Conservation (phyloP, 148 eudicot species). For the Polygonum maritimum region DNA sequence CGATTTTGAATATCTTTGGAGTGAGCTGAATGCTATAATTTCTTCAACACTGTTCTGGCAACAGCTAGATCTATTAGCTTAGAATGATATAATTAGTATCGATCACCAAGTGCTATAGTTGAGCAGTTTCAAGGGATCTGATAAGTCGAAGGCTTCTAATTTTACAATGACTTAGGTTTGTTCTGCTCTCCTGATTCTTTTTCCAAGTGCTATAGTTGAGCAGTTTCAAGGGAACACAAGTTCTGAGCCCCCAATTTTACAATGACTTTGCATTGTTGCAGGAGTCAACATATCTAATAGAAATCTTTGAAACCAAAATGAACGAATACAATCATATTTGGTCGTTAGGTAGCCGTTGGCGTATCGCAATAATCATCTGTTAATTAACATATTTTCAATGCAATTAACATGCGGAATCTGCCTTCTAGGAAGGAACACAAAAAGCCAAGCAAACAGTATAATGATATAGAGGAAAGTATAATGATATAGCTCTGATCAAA, state of each 20-base stretch:
- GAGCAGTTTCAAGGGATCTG: too few species aligned
- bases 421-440: background rate
- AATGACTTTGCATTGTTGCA: background rate
- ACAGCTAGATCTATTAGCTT: too few species aligned
- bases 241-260: background rate
- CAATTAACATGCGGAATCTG: background rate
- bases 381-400: background rate
- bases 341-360: background rate
- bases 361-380: background rate
- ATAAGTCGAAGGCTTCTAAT: too few species aligned
- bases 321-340: background rate
- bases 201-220: background rate
- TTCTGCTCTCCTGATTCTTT: too few species aligned
- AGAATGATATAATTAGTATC: too few species aligned
- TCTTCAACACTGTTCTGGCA: too few species aligned
- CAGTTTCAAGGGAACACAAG: background rate
- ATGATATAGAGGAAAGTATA: too few species aligned
- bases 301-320: background rate
- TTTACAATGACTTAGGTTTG: too few species aligned
- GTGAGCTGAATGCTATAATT: too few species aligned
- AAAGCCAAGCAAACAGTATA: background rate
- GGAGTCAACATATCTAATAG: background rate
- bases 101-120: too few species aligned
- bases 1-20: too few species aligned
- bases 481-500: too few species aligned